phyloP scores from a whole-genome alignment of 106 monocot genomes.

The Ottelia alismoides region DNA sequence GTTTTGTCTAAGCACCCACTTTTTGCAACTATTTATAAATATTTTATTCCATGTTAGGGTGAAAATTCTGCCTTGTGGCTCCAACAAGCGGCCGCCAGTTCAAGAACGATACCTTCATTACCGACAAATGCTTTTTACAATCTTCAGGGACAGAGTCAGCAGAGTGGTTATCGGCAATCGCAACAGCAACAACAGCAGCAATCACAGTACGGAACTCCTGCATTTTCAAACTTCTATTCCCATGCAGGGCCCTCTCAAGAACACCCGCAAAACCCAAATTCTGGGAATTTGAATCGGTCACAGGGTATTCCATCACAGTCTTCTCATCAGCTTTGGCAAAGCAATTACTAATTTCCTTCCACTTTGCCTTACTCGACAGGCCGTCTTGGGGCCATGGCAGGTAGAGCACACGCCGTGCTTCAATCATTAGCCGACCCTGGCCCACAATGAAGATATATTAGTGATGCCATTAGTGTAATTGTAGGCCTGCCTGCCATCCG shows the following conservation, averaged over 20 bases:
- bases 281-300: conserved; percentile 26
- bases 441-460: too few species aligned
- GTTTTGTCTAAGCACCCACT: background rate
- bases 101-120: conserved; percentile 61
- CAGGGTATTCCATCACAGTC: conserved; percentile 55
- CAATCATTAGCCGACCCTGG: too few species aligned
- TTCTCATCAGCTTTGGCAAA: conserved; percentile 77
- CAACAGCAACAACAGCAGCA: conserved; percentile 78
- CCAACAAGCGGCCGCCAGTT: conserved; percentile 57
- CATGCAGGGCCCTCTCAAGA: conserved; percentile 46
- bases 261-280: conserved; percentile 41
- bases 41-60: conserved; percentile 17
- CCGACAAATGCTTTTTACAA: conserved; percentile 60
- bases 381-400: too few species aligned
- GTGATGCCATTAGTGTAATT: too few species aligned
- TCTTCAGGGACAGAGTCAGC: conserved; percentile 70
- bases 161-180: conserved; percentile 59
- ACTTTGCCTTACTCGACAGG: too few species aligned
- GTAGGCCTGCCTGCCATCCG: too few species aligned
- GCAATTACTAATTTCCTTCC: conserved; percentile 59
- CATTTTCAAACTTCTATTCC: conserved; percentile 65
- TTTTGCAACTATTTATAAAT: background rate
- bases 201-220: conserved; percentile 42
- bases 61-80: conserved; percentile 79
- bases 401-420: too few species aligned